A percentile compares a stretch with the other conserved stretches of the same genome.
These are phyloP conservation scores for Barbarea vulgaris DNA, from an alignment of 345 rosid genomes.

Conservation along the genomic window DNA sequence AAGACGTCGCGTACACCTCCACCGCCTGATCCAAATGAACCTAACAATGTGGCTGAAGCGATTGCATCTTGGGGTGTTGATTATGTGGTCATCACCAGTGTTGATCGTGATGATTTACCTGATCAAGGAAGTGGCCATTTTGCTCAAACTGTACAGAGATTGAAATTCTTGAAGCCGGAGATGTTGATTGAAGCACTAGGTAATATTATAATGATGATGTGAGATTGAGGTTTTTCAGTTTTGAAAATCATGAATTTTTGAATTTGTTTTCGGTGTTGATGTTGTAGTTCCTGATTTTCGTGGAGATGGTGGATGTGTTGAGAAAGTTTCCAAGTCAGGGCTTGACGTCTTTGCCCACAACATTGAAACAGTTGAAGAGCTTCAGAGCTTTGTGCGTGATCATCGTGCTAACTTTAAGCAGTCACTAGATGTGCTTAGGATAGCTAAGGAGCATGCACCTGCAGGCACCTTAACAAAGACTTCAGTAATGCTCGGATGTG, in stretches of 20 bases:
- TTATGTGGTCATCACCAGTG: slow-evolving; percentile 91
- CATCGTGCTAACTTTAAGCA: slow-evolving; percentile 96
- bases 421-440: slow-evolving; percentile 84
- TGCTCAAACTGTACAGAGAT: slow-evolving; percentile 71
- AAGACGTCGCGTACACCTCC: slow-evolving; percentile 96
- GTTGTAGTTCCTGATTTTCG: slow-evolving; percentile 92
- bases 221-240: background rate
- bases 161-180: slow-evolving; percentile 81
- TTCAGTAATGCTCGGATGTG: slow-evolving; percentile 96
- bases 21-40: slow-evolving; percentile 90
- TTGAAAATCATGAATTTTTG: background rate
- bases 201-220: slow-evolving; percentile 35
- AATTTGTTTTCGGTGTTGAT: background rate
- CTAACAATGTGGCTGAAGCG: slow-evolving; percentile 89
- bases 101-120: slow-evolving; percentile 82
- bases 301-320: slow-evolving; percentile 76
- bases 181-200: slow-evolving; percentile 96
- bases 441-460: slow-evolving; percentile 79
- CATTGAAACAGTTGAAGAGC: slow-evolving; percentile 97
- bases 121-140: slow-evolving; percentile 93
- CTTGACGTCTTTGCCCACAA: slow-evolving; percentile 95
- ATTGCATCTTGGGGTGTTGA: slow-evolving; percentile 97
- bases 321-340: slow-evolving; percentile 86
- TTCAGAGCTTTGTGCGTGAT: slow-evolving; percentile 84
- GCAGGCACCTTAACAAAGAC: slow-evolving; percentile 90